Conservation (phyloP, 768 basidiomycete genomes). For the Tylopilus intermedius region DNA sequence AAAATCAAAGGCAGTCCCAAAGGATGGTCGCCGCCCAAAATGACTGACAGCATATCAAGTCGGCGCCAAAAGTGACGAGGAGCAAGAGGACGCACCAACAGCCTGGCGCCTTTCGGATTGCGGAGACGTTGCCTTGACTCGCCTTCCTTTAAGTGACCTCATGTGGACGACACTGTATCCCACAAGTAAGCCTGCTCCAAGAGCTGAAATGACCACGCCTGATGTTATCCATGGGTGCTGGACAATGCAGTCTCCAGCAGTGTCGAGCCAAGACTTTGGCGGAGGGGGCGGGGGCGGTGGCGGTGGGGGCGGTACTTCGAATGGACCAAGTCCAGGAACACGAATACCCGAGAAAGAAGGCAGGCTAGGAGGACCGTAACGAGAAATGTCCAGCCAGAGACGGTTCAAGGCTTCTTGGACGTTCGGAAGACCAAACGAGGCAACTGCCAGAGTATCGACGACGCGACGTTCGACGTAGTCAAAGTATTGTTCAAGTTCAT, state of each 20-base stretch:
- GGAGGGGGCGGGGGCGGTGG: slow-evolving; percentile 58
- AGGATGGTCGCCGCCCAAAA: slow-evolving; percentile 76
- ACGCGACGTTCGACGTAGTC: slow-evolving; percentile 61
- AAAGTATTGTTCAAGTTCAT: slow-evolving; percentile 69
- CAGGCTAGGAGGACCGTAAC: slow-evolving; percentile 63
- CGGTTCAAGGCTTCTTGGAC: slow-evolving; percentile 62
- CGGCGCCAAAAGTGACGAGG: neutral
- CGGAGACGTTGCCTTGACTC: slow-evolving; percentile 23
- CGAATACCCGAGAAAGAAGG: slow-evolving; percentile 46
- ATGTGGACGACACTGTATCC: slow-evolving; percentile 42
- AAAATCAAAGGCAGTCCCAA: slow-evolving; percentile 67
- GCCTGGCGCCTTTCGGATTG: slow-evolving; percentile 43
- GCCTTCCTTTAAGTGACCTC: slow-evolving; percentile 21
- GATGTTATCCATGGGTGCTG: slow-evolving; percentile 60
- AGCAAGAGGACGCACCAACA: slow-evolving; percentile 31
- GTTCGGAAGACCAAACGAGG: slow-evolving; percentile 56
- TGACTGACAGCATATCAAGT: slow-evolving; percentile 36
- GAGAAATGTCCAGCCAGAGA: slow-evolving; percentile 74
- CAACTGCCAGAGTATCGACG: slow-evolving; percentile 49
- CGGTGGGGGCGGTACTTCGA: slow-evolving; percentile 62
- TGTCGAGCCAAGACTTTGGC: slow-evolving; percentile 42
- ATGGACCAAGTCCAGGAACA: slow-evolving; percentile 63
- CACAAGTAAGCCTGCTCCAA: slow-evolving; percentile 58
- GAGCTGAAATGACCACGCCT: slow-evolving; percentile 49
- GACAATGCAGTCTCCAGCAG: slow-evolving; percentile 47